Evolutionary conservation across 106 monocot species (phyloP).

Genomic region (Allium sativum): DNA sequence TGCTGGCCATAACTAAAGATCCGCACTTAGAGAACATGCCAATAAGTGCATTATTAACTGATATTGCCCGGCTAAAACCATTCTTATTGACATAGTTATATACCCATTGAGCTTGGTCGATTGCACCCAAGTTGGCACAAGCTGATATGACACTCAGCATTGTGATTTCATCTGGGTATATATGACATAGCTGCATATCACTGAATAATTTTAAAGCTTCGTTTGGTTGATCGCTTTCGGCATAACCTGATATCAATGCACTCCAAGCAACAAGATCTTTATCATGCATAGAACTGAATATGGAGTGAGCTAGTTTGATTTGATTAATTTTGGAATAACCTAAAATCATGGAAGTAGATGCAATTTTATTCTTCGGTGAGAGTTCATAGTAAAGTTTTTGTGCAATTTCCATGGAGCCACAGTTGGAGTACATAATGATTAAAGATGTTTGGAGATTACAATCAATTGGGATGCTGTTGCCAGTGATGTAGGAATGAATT

Average conservation of each 20-base stretch:
- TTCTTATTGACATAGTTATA: constrained; percentile 25
- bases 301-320: constrained; percentile 28
- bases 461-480: constrained; percentile 3
- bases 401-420: constrained; percentile 40
- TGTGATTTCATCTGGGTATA: constrained; percentile 39
- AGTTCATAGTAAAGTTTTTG: constrained; percentile 33
- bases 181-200: constrained; percentile 26
- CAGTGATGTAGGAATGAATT: constrained; percentile 35
- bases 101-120: constrained; percentile 45
- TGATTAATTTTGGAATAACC: constrained; percentile 41
- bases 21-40: constrained; percentile 56
- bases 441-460: constrained; percentile 1
- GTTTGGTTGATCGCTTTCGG: constrained; percentile 41
- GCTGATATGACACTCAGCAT: constrained; percentile 61
- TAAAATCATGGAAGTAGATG: constrained; percentile 61
- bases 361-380: constrained; percentile 31
- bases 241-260: constrained; percentile 54
- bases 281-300: constrained; percentile 41
- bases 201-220: constrained; percentile 57
- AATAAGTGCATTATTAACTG: constrained; percentile 18
- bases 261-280: constrained; percentile 61
- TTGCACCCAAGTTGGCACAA: constrained; percentile 49
- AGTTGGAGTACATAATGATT: constrained; percentile 46
- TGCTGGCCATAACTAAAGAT: constrained; percentile 1
- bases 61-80: constrained; percentile 10